A percentile compares a stretch with the other conserved stretches of the same genome.
Evolutionary conservation across 148 eudicot species (phyloP).

Genomic region (Cornus suecica): DNA sequence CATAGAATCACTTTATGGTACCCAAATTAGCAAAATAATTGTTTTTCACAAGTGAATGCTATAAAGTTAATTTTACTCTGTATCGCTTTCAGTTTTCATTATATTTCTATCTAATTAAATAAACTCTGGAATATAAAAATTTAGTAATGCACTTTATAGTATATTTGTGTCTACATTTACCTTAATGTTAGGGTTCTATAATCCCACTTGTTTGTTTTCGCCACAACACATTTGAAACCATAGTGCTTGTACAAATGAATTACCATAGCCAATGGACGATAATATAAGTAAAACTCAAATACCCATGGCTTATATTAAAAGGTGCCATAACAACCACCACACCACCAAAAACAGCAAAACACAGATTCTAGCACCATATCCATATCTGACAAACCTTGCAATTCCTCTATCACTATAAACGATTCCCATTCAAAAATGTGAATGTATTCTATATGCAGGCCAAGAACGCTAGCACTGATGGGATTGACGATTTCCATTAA

Average conservation of each 20-base stretch:
- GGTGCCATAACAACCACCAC: not conserved
- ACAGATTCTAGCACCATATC: not conserved
- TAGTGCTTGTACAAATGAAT: no score
- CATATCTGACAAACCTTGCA: not conserved
- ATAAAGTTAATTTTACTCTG: no score
- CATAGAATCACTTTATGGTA: no score
- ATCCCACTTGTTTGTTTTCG: no score
- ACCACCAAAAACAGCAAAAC: not conserved
- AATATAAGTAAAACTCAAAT: not conserved
- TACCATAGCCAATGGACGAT: not conserved
- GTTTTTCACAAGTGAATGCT: no score
- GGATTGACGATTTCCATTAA: not conserved
- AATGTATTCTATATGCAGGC: conserved; percentile 7
- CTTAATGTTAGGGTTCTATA: no score
- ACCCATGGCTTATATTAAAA: not conserved
- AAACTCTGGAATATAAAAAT: no score
- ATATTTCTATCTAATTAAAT: no score
- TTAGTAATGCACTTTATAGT: no score
- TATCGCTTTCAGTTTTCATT: no score
- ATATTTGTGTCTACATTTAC: no score
- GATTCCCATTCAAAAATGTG: not conserved
- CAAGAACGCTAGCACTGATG: not conserved
- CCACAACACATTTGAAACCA: not conserved
- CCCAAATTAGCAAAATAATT: no score
- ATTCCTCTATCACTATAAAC: not conserved